Evolutionary conservation across 768 basidiomycete species (phyloP).

Genomic region (Phaeolepiota aurea): DNA sequence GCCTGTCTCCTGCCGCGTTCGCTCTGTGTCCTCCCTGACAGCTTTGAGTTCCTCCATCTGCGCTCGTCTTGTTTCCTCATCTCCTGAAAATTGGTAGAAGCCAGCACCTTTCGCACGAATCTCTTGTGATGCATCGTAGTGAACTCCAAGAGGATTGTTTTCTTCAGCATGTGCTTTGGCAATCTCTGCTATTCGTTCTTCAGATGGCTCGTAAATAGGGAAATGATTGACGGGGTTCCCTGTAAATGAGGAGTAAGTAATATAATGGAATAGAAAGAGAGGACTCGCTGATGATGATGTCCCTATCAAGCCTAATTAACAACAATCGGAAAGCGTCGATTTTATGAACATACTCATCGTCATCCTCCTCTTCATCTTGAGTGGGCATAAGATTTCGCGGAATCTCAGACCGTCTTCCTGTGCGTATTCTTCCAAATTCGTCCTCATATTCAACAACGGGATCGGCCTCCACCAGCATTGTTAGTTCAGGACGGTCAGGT

Average conservation of each 20-base stretch:
- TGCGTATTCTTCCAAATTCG: constrained; percentile 76
- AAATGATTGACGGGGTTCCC: constrained; percentile 82
- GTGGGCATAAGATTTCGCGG: constrained; percentile 54
- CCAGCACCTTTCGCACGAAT: constrained; percentile 85
- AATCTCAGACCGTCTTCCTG: constrained; percentile 63
- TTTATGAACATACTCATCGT: constrained; percentile 47
- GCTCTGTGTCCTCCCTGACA: constrained; percentile 65
- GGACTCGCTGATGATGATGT: constrained; percentile 48
- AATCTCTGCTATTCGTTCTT: constrained; percentile 70
- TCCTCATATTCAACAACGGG: constrained; percentile 82
- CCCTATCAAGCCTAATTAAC: constrained; percentile 26
- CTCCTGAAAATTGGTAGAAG: constrained; percentile 85
- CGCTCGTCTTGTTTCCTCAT: constrained; percentile 66
- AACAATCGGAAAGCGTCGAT: neutral
- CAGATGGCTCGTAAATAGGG: constrained; percentile 81
- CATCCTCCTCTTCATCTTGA: constrained; percentile 39
- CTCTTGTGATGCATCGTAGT: constrained; percentile 80
- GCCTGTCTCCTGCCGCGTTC: constrained; percentile 47
- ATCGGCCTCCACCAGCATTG: constrained; percentile 40
- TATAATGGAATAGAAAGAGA: neutral
- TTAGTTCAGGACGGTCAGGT: constrained; percentile 2
- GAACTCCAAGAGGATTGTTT: constrained; percentile 61
- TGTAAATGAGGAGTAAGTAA: constrained; percentile 19
- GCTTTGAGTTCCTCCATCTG: constrained; percentile 80
- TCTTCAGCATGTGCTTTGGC: constrained; percentile 61